phyloP scores from a whole-genome alignment of 177 flowering plant genomes.

The Vitis hybrid region DNA sequence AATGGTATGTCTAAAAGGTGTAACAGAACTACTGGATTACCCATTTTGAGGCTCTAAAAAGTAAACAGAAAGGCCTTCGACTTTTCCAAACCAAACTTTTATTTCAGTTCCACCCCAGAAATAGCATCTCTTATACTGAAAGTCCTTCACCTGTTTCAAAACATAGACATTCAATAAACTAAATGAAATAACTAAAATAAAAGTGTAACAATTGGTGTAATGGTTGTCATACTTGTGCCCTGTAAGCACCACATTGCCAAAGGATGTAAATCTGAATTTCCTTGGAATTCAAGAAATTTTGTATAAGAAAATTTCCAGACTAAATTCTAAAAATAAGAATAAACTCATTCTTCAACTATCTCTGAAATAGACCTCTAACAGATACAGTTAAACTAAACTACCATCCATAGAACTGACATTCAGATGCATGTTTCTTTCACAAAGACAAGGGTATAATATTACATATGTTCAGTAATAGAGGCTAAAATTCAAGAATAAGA shows the following conservation, averaged over 20 bases:
- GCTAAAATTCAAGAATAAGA: not conserved
- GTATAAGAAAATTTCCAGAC: too few relatives aligned
- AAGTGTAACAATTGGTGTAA: not conserved
- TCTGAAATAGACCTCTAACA: too few relatives aligned
- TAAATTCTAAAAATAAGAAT: too few relatives aligned
- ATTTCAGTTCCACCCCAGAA: constrained; percentile 89
- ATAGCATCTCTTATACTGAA: constrained; percentile 56
- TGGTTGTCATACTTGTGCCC: too few relatives aligned
- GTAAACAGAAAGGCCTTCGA: constrained; percentile 88
- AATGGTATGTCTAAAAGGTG: not conserved
- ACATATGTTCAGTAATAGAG: too few relatives aligned
- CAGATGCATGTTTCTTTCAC: not conserved
- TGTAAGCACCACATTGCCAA: too few relatives aligned
- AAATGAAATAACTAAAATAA: not conserved
- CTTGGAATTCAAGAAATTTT: too few relatives aligned
- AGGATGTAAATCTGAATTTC: too few relatives aligned
- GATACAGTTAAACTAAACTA: too few relatives aligned
- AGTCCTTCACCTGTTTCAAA: constrained; percentile 65
- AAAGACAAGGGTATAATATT: not conserved
- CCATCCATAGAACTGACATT: not conserved
- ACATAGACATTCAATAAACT: not conserved
- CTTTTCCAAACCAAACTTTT: constrained; percentile 92
- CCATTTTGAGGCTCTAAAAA: constrained; percentile 96
- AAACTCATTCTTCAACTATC: too few relatives aligned
- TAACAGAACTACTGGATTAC: constrained; percentile 37